A percentile compares a stretch with the other conserved stretches of the same genome.
These are phyloP conservation scores for Cenchrus fungigraminus DNA, from an alignment of 176 grass and related monocot genomes.

Conservation along the genomic window DNA sequence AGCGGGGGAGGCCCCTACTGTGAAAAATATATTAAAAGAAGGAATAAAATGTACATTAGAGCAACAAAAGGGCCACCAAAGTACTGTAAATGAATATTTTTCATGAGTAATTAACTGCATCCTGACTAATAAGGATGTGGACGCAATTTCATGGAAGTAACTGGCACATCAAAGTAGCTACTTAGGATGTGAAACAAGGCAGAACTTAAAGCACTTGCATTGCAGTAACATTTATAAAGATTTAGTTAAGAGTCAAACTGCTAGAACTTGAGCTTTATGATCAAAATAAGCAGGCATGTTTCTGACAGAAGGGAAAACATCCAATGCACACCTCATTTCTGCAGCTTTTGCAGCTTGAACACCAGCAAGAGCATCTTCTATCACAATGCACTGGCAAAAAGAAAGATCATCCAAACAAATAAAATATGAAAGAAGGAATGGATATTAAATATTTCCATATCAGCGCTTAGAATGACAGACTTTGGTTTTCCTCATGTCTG, in stretches of 20 bases:
- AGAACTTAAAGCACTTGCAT: constrained; percentile 23
- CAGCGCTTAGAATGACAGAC: constrained; percentile 7
- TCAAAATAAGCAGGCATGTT: constrained; percentile 27
- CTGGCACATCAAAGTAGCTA: background rate
- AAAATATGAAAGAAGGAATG: constrained; percentile 1
- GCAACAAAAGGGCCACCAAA: no score
- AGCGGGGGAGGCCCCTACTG: no score
- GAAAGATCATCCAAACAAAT: constrained; percentile 30
- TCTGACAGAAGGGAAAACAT: background rate
- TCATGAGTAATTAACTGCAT: background rate
- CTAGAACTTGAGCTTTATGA: constrained; percentile 19
- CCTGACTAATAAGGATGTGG: constrained; percentile 3
- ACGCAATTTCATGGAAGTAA: constrained; percentile 10
- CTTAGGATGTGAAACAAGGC: constrained; percentile 21
- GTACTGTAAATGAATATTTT: background rate
- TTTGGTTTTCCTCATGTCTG: background rate
- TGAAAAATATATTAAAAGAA: no score
- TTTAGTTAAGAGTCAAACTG: constrained; percentile 16
- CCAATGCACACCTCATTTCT: constrained; percentile 68
- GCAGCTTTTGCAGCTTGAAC: constrained; percentile 97
- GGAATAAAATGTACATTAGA: no score
- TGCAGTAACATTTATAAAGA: constrained; percentile 26
- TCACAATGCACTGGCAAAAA: constrained; percentile 77
- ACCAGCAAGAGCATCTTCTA: constrained; percentile 99
- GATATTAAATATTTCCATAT: background rate